Conservation (phyloP, 2,329 filamentous ascomycete genomes). For the Verticillium isaacii region DNA sequence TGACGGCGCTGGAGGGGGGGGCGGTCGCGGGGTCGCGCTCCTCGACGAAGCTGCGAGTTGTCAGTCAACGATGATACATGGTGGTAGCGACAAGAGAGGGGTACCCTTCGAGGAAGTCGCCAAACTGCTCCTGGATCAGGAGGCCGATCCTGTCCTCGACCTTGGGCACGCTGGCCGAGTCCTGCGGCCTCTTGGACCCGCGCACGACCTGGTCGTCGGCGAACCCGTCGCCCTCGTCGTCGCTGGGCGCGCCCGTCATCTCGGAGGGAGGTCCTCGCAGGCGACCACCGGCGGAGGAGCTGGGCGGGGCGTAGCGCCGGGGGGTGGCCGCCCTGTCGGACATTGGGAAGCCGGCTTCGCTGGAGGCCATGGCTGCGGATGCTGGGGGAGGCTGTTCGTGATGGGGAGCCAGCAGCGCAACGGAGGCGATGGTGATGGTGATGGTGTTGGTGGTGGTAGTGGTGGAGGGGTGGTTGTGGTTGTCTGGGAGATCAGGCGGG, state of each 20-base stretch:
- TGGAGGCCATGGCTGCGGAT: conserved; percentile 41
- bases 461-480: background rate
- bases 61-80: background rate
- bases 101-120: conserved; percentile 74
- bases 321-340: conserved; percentile 46
- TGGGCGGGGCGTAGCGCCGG: conserved; percentile 34
- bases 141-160: conserved; percentile 75
- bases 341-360: conserved; percentile 53
- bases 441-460: background rate
- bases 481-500: conserved; percentile 12
- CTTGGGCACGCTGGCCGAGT: conserved; percentile 54
- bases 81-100: background rate
- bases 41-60: conserved; percentile 56
- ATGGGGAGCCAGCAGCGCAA: conserved; percentile 11
- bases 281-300: conserved; percentile 47
- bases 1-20: conserved; percentile 65
- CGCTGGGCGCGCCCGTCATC: conserved; percentile 54
- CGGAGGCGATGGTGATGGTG: background rate
- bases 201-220: conserved; percentile 59
- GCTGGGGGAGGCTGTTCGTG: conserved; percentile 8
- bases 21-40: conserved; percentile 57
- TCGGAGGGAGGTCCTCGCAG: conserved; percentile 59
- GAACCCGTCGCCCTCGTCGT: conserved; percentile 58
- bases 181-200: conserved; percentile 37
- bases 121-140: conserved; percentile 70